Percentiles rank a stretch among this genome's conserved stretches.
phyloP scores from a whole-genome alignment of 169 alveolate species.

The Eimeria praecox region DNA sequence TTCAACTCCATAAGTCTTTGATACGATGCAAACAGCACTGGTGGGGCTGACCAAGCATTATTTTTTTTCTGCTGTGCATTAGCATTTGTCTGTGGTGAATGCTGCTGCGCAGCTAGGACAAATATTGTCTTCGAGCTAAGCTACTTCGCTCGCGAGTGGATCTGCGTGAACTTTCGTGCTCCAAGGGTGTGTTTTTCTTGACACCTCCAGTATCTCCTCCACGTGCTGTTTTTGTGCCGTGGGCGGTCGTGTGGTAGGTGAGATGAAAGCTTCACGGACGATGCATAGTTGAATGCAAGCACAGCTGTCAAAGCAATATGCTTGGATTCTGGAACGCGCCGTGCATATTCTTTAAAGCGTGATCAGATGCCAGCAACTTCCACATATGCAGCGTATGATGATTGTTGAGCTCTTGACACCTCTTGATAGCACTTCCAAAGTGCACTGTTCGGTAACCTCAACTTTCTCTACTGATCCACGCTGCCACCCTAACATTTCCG shows the following conservation, averaged over 20 bases:
- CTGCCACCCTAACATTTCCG: not conserved
- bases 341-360: not conserved
- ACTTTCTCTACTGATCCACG: not conserved
- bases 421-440: conserved; percentile 39
- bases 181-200: not conserved
- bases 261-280: conserved; percentile 14
- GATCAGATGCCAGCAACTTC: not conserved
- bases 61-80: not conserved
- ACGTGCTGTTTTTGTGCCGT: conserved; percentile 42
- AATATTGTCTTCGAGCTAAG: not conserved
- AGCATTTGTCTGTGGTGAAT: not conserved
- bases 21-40: not conserved
- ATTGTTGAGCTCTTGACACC: conserved; percentile 66
- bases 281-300: conserved; percentile 73
- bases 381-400: not conserved
- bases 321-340: conserved; percentile 73
- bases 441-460: conserved; percentile 45
- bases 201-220: conserved; percentile 74
- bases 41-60: not conserved
- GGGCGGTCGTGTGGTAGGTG: conserved; percentile 70
- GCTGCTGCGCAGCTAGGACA: not conserved
- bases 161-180: not conserved
- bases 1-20: not conserved
- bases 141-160: not conserved
- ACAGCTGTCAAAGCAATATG: not conserved